Conservation (phyloP, 257 asterid genomes). For the Craterostigma plantagineum region DNA sequence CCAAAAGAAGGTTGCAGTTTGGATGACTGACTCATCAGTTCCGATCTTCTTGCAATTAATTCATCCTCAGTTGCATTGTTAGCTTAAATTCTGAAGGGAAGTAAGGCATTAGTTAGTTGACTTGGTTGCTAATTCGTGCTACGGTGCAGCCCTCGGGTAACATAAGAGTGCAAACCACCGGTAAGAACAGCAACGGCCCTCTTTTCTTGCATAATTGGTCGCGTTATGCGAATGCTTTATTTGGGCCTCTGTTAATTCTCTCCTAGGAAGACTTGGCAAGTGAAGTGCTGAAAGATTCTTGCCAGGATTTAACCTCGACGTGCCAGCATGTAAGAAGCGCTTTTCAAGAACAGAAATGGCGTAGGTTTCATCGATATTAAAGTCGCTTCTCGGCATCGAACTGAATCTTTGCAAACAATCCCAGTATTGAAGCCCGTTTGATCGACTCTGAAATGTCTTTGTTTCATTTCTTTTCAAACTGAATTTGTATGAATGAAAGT, state of each 20-base stretch:
- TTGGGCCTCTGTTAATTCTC: conserved; percentile 1
- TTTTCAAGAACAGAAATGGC: conserved; percentile 31
- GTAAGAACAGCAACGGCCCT: too few relatives aligned
- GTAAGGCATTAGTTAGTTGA: neutral
- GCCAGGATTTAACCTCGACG: conserved; percentile 61
- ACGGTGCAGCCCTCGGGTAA: conserved; percentile 79
- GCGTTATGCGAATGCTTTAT: too few relatives aligned
- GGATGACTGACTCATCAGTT: too few relatives aligned
- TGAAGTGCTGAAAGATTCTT: conserved; percentile 66
- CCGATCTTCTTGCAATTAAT: too few relatives aligned
- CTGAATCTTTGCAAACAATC: too few relatives aligned
- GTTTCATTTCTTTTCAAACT: too few relatives aligned
- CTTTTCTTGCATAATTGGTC: too few relatives aligned
- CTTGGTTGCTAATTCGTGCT: neutral
- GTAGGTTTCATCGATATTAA: conserved; percentile 16
- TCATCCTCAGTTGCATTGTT: neutral
- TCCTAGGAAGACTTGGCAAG: conserved; percentile 70
- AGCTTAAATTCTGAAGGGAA: too few relatives aligned
- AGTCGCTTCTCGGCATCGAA: too few relatives aligned
- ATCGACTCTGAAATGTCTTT: too few relatives aligned
- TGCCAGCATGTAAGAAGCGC: conserved; percentile 57
- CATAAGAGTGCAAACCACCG: conserved; percentile 85
- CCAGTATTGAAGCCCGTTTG: too few relatives aligned
- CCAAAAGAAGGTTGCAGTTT: neutral
- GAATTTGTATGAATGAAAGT: too few relatives aligned